Conservation (phyloP, 2,329 filamentous ascomycete genomes). For the Fusarium luffae region DNA sequence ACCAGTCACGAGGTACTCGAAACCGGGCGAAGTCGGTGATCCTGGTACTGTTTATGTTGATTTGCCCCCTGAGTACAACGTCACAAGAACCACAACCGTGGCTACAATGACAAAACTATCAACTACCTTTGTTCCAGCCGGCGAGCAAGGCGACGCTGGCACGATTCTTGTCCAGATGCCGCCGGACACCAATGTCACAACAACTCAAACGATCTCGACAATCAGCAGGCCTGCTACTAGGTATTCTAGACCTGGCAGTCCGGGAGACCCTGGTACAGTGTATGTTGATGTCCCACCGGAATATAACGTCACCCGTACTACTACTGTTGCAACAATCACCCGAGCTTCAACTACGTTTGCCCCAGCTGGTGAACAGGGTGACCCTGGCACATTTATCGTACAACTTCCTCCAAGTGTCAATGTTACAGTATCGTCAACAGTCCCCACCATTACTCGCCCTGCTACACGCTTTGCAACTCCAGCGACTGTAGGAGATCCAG, state of each 20-base stretch:
- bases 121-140: slow-evolving; percentile 13
- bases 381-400: slow-evolving; percentile 17
- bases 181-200: slow-evolving; percentile 17
- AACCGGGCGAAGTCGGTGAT: slow-evolving; percentile 5
- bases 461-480: slow-evolving; percentile 4
- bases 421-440: slow-evolving; percentile 1
- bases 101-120: slow-evolving; percentile 5
- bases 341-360: slow-evolving; percentile 16
- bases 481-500: slow-evolving; percentile 8
- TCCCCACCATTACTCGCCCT: slow-evolving; percentile 17
- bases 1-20: slow-evolving; percentile 6
- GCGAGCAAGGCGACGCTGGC: slow-evolving; percentile 21
- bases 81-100: slow-evolving; percentile 11
- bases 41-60: slow-evolving; percentile 19
- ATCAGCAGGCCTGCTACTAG: slow-evolving; percentile 16
- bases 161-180: slow-evolving; percentile 17
- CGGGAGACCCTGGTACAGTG: slow-evolving; percentile 15
- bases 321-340: slow-evolving; percentile 10
- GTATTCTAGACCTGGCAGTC: background rate
- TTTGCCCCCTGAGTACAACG: slow-evolving; percentile 18
- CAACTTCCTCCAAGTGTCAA: slow-evolving; percentile 14
- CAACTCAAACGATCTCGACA: slow-evolving; percentile 10
- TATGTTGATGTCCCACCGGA: slow-evolving; percentile 17
- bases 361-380: slow-evolving; percentile 8
- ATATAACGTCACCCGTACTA: slow-evolving; percentile 18